Base-by-base conservation (phyloP, 2,329 filamentous ascomycete genomes). In the Conoideocrella luteorostrata region DNA sequence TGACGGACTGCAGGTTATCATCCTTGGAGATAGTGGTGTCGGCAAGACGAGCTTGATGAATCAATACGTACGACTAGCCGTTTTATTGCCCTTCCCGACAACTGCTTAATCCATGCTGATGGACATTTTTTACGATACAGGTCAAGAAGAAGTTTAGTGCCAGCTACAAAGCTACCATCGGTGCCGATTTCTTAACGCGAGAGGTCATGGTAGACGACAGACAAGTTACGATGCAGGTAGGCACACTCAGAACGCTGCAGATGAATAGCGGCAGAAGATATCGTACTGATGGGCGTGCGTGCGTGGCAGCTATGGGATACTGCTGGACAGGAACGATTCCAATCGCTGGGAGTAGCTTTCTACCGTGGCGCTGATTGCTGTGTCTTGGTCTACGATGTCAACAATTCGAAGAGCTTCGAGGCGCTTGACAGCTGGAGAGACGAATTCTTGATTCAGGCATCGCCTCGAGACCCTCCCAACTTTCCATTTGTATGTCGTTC, bases 131-230 rank as follows among this genome's bases (percentile, higher is more conserved):
- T 36, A 11, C 20, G 28, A 24, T 47, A 54, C 55, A 97, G 91
- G 91, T 98, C 79, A 98, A 98, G 77, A 98, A 98, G 75, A 97
- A 98, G 68, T 98, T 98, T 75, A 96, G 90, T 66, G 91, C 90
- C 55, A 96, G 90, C 74, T 98, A 98, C 82, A 98, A 98, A 74
- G 93, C 93, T 47, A 98, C 93, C 36, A 98, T 98, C 65, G 93
- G 93, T 55, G 93, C 93, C 65, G 93, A 98, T 68, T 98, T 98
- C 70, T 76, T 98, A 49, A 98, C 93, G 45, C 94, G 95, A 66
- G 93, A 98, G 72, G 93, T 98, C 32, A 75, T 96, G 52, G 91
- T 98, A 43, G 93, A 97, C 68, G 93, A 97, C 69, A 81, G 91
- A 62, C 80, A 97, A 61, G 93, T 98, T 53, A 98, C 93, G 28